phyloP scores from a whole-genome alignment of 768 basidiomycete species.

The Cystofilobasidium capitatum region DNA sequence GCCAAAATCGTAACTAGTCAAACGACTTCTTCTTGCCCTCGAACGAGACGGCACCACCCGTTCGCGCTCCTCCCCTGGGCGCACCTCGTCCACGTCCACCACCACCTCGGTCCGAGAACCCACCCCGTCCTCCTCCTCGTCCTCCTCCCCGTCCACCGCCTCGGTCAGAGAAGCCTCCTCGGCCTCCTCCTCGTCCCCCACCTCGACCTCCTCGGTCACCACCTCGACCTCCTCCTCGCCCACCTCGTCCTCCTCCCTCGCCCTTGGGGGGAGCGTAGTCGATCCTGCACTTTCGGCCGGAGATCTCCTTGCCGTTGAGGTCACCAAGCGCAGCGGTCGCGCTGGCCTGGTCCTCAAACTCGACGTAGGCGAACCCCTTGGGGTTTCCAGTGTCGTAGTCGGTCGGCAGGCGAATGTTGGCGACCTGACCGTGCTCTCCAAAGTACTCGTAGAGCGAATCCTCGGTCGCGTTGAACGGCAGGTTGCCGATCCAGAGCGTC shows the following conservation, averaged over 20 bases:
- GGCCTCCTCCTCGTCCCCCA: slow-evolving; percentile 6
- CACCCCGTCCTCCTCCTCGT: neutral
- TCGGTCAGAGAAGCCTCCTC: neutral
- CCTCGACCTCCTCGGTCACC: neutral
- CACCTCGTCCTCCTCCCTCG: neutral
- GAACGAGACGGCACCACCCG: slow-evolving; percentile 54
- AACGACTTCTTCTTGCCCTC: slow-evolving; percentile 48
- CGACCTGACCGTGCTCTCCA: slow-evolving; percentile 72
- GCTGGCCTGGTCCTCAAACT: slow-evolving; percentile 68
- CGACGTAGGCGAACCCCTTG: slow-evolving; percentile 96
- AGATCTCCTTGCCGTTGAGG: slow-evolving; percentile 61
- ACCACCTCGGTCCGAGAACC: slow-evolving; percentile 7
- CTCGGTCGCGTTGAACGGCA: slow-evolving; percentile 69
- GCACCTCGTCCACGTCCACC: neutral
- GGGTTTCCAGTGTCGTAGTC: slow-evolving; percentile 80
- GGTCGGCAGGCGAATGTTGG: slow-evolving; percentile 80
- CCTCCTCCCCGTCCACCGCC: slow-evolving; percentile 28
- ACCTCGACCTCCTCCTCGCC: neutral
- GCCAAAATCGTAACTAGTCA: slow-evolving; percentile 28
- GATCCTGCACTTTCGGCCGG: slow-evolving; percentile 67
- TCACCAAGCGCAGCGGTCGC: slow-evolving; percentile 69
- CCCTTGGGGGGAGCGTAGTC: neutral
- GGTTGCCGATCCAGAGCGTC: slow-evolving; percentile 82
- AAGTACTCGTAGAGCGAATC: slow-evolving; percentile 84
- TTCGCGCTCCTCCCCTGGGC: slow-evolving; percentile 38